Evolutionary conservation across 2,329 filamentous ascomycete genomes (phyloP), one percentile per base, ranked within the genome.

Genomic region (Onygenales sp.): DNA sequence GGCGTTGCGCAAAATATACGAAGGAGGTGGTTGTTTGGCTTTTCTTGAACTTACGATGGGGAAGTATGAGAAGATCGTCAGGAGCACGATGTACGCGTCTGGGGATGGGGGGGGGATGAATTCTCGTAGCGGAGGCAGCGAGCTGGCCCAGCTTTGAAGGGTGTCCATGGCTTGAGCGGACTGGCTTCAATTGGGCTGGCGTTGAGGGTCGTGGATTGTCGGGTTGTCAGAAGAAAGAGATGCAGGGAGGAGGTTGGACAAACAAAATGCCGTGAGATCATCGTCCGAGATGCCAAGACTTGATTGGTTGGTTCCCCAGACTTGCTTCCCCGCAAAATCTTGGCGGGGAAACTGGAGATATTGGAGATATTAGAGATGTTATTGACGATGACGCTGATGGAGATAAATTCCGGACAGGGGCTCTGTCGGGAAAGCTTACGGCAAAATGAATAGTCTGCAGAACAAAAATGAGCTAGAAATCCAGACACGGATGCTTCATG

Each of bases 41-140:
- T 10, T 45, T 27, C 21, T 37, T 49, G 61, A 27, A 63, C 70
- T 64, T 62, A 74, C 73, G 27, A 70, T 17, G 9, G 70, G 71
- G 52, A 74, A 73, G 57, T 70, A 70, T 59, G 73, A 70, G 58
- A 74, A 74, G 42, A 67, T 55, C 31, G 62, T 64, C 27, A 73
- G 52, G 10, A 70, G 46, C 8, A 61, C 53, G 8, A 62, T 56
- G 54, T 72, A 74, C n/a, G 67, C 65, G 51, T 62, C 59, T n/a
- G 70, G 71, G 2, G 70, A 68, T 4, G 67, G 68, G 13, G 63
- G 55, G 27, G 62, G 67, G 44, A 68, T 64, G 58, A 74, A 67
- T 36, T 71, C 66, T 4, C 42, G 14, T 7, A 60, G 43, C 3
- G 57, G 54, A 43, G 57, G 57, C 21, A 57, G 42, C 1, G 67